Percentiles rank a stretch among this genome's conserved stretches.
phyloP scores from a whole-genome alignment of 1,139 yeast genomes.

The Yamadazyma songkhlaensis region DNA sequence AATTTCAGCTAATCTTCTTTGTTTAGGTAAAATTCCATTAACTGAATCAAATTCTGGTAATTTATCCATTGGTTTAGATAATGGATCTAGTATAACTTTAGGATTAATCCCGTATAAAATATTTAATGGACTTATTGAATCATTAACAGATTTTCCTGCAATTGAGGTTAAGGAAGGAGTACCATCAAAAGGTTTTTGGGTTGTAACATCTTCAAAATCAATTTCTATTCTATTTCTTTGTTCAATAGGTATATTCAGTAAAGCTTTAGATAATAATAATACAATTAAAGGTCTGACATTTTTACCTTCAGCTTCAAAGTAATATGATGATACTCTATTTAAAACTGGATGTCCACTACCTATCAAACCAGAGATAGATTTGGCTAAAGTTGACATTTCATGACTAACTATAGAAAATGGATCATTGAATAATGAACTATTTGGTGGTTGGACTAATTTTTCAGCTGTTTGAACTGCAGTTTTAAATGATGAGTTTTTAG shows the following conservation, averaged over 20 bases:
- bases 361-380: constrained; percentile 78
- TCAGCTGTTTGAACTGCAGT: constrained; percentile 79
- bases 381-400: constrained; percentile 89
- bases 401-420: constrained; percentile 92
- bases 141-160: constrained; percentile 55
- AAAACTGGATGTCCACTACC: constrained; percentile 94
- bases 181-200: constrained; percentile 58
- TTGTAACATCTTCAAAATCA: constrained; percentile 62
- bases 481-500: constrained; percentile 17
- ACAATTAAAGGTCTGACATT: constrained; percentile 92
- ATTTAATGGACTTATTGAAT: constrained; percentile 73
- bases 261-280: constrained; percentile 74
- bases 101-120: constrained; percentile 91
- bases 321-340: constrained; percentile 86
- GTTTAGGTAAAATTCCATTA: constrained; percentile 85
- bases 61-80: constrained; percentile 75
- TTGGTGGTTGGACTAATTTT: constrained; percentile 71
- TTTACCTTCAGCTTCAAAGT: constrained; percentile 94
- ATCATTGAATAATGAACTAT: constrained; percentile 53
- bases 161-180: constrained; percentile 45
- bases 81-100: constrained; percentile 70
- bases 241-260: constrained; percentile 70
- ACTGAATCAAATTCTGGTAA: constrained; percentile 59
- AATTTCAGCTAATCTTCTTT: constrained; percentile 91
- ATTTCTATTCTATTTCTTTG: constrained; percentile 63